phyloP scores from a whole-genome alignment of 768 basidiomycete species.

The Suillus paluster region DNA sequence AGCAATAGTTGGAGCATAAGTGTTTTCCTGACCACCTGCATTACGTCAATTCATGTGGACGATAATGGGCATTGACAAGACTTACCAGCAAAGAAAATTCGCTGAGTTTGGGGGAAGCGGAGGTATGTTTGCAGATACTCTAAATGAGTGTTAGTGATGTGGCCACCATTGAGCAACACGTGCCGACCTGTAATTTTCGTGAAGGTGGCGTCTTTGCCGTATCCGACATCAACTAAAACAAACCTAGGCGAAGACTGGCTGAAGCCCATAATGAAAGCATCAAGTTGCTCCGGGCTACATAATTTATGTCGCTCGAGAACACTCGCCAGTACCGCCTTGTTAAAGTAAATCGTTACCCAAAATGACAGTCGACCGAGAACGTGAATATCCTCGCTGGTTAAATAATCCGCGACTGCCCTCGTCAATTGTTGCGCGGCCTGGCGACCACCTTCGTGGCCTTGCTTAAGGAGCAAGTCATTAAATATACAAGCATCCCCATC shows the following conservation, averaged over 20 bases:
- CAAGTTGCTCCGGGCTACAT: slow-evolving; percentile 68
- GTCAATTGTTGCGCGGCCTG: slow-evolving; percentile 67
- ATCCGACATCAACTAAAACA: slow-evolving; percentile 69
- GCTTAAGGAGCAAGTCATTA: slow-evolving; percentile 55
- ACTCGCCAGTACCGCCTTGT: slow-evolving; percentile 59
- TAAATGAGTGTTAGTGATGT: slow-evolving; percentile 31
- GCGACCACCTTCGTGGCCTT: slow-evolving; percentile 69
- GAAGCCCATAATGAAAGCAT: slow-evolving; percentile 73
- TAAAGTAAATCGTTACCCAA: slow-evolving; percentile 76
- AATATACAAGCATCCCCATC: slow-evolving; percentile 77
- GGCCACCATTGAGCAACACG: slow-evolving; percentile 1
- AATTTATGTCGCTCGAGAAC: slow-evolving; percentile 54
- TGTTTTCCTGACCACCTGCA: slow-evolving; percentile 60
- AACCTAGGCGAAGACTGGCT: slow-evolving; percentile 77
- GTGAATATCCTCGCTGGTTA: slow-evolving; percentile 63
- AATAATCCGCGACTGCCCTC: slow-evolving; percentile 68
- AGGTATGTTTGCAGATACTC: slow-evolving; percentile 74
- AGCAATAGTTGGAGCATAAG: slow-evolving; percentile 60
- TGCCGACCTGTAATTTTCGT: slow-evolving; percentile 70
- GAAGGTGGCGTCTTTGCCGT: slow-evolving; percentile 61
- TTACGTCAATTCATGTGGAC: slow-evolving; percentile 11
- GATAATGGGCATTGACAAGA: neutral
- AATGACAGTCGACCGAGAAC: slow-evolving; percentile 70
- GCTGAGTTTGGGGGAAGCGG: slow-evolving; percentile 74
- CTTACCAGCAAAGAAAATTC: slow-evolving; percentile 74